phyloP scores from a whole-genome alignment of 1,284 basidiomycete genomes.

The Ceratobasidium sp. region DNA sequence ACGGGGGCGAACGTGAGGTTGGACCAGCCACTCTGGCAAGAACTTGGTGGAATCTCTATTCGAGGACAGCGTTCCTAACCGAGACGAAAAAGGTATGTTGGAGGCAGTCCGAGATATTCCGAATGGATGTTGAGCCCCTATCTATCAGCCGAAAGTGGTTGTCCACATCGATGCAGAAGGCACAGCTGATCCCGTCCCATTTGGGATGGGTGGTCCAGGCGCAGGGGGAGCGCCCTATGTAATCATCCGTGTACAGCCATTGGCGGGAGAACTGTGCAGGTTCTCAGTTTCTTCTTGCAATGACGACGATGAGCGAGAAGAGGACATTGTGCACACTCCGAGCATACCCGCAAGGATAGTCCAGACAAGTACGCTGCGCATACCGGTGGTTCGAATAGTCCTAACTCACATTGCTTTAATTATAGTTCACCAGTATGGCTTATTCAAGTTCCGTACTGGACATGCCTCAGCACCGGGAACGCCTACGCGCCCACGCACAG shows the following conservation, averaged over 20 bases:
- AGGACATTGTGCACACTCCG: constrained; percentile 84
- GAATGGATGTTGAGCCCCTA: background rate
- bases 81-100: constrained; percentile 76
- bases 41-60: constrained; percentile 87
- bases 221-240: constrained; percentile 69
- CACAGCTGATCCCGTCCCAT: constrained; percentile 76
- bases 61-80: constrained; percentile 75
- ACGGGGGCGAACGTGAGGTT: constrained; percentile 76
- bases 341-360: constrained; percentile 76
- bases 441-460: constrained; percentile 84
- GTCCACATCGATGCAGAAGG: constrained; percentile 83
- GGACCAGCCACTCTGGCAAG: constrained; percentile 73
- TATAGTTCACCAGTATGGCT: constrained; percentile 83
- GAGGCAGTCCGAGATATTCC: too few species aligned
- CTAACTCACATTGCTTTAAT: background rate
- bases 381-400: constrained; percentile 50
- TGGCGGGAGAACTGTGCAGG: constrained; percentile 82
- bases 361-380: constrained; percentile 69
- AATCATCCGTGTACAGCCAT: constrained; percentile 77
- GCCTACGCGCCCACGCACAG: constrained; percentile 77
- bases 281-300: constrained; percentile 72
- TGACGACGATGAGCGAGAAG: constrained; percentile 72
- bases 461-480: constrained; percentile 81
- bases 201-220: constrained; percentile 63
- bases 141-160: constrained; percentile 81